phyloP scores from a whole-genome alignment of 768 basidiomycete species.

The Russula sp. region DNA sequence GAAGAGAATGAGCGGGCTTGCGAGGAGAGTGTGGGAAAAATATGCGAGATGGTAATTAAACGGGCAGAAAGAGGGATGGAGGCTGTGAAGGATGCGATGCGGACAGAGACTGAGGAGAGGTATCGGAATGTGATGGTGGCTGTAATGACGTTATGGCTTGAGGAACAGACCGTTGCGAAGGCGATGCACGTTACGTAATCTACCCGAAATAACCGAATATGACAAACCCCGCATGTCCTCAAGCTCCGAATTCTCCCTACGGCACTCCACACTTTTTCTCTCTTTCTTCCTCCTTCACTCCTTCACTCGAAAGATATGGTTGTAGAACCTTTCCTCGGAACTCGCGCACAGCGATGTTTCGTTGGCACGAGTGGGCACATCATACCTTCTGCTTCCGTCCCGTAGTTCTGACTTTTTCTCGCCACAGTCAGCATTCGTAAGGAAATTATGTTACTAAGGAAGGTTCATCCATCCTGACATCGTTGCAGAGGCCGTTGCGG shows the following conservation, averaged over 20 bases:
- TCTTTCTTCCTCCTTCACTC: background rate
- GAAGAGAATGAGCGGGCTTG: slow-evolving; percentile 36
- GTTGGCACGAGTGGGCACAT: slow-evolving; percentile 56
- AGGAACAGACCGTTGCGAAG: slow-evolving; percentile 53
- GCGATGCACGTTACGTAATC: slow-evolving; percentile 38
- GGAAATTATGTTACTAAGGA: background rate
- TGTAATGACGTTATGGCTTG: slow-evolving; percentile 56
- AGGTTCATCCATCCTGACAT: background rate
- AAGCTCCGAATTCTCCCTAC: no score
- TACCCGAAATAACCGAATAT: background rate
- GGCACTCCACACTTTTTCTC: background rate
- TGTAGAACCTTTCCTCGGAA: slow-evolving; percentile 67
- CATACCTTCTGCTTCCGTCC: background rate
- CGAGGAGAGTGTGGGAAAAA: slow-evolving; percentile 38
- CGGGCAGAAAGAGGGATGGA: slow-evolving; percentile 52
- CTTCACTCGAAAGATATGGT: slow-evolving; percentile 47
- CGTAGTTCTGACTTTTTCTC: background rate
- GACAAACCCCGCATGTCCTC: no score
- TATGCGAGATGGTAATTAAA: slow-evolving; percentile 44
- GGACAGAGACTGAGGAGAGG: slow-evolving; percentile 28
- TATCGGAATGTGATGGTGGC: slow-evolving; percentile 32
- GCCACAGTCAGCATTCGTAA: slow-evolving; percentile 12
- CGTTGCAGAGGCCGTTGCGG: slow-evolving; percentile 64
- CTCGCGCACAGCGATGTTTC: slow-evolving; percentile 69
- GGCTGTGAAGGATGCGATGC: slow-evolving; percentile 39